Evolutionary conservation across 2,329 filamentous ascomycete species (phyloP).

Genomic region (Bipolaris oryzae): DNA sequence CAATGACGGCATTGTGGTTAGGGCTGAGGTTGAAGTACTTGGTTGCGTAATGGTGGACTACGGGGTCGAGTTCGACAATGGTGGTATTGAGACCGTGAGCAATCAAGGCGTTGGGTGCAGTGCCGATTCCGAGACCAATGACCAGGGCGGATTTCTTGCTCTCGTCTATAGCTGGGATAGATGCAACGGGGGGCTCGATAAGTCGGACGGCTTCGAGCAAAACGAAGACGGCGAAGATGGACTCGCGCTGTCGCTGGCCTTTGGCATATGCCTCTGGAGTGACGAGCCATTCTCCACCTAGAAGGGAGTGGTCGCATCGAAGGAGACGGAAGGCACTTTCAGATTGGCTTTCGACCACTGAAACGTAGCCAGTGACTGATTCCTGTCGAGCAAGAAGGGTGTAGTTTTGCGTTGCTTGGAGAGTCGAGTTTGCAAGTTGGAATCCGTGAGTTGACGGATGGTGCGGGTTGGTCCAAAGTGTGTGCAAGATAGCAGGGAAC

Average conservation of each 20-base stretch:
- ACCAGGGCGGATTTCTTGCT: conserved; percentile 79
- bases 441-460: conserved; percentile 67
- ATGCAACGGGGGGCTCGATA: conserved; percentile 57
- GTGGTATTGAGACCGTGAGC: conserved; percentile 90
- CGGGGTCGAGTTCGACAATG: conserved; percentile 91
- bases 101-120: conserved; percentile 84
- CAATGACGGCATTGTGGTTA: conserved; percentile 80
- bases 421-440: conserved; percentile 66
- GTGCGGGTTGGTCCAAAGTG: conserved; percentile 75
- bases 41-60: conserved; percentile 80
- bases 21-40: conserved; percentile 81
- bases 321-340: conserved; percentile 76
- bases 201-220: conserved; percentile 92
- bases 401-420: conserved; percentile 69
- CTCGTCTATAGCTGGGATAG: conserved; percentile 55
- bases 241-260: conserved; percentile 69
- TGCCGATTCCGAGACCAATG: conserved; percentile 91
- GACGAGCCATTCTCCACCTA: conserved; percentile 88
- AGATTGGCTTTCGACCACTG: conserved; percentile 75
- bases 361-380: conserved; percentile 89
- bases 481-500: conserved; percentile 75
- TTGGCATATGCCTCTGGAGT: conserved; percentile 49
- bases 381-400: conserved; percentile 80
- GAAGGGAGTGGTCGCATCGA: conserved; percentile 90
- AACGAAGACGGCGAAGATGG: conserved; percentile 94